Evolutionary conservation across 75 land plant species (phyloP), one percentile per base, ranked within the genome.

Genomic region (Adiantum capillusveneris): DNA sequence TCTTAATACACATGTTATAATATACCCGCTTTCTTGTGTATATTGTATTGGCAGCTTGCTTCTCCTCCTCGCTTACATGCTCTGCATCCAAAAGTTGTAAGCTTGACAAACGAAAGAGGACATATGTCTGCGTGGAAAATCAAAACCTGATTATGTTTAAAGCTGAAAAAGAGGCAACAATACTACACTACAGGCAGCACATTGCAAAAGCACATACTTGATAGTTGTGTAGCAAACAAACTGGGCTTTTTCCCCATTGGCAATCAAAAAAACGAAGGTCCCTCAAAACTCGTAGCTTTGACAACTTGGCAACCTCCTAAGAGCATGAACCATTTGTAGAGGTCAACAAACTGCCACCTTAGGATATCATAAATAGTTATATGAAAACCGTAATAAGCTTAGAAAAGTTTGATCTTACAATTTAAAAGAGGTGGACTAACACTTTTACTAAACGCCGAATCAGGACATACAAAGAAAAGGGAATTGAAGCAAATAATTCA

Each of bases 1-100:
- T 66, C 22, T 73, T 73, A 29, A 73, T 73, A 64, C 75, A 73
- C 75, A 73, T 73, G 44, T 73, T 73, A 45, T 73, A 73, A 52
- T 73, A 73, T 5, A 73, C 75, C 17, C 75, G 30, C 52, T 73
- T 73, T 25, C 75, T 49, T 53, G 75, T 66, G 29, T 73, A 73
- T 27, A 53, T 73, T 34, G 70, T 63, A 28, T 62, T 60, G 1
- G 75, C 75, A 18, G 70, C 70, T 53, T 66, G 75, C 26, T 66
- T 73, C 11, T 0, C 26, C 53, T 73, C 75, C 6, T 66, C 64
- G n/a, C 58, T 57, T 7, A 73, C 22, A 18, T 60, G 57, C 59
- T 67, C 59, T 30, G 71, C 52, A 37, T 73, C 75, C 42, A 73
- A 59, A 16, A 55, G 44, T n/a, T 55, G 62, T 13, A 73, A 21